phyloP scores from a whole-genome alignment of 148 eudicot species.

The Rhododendron mucronatum region DNA sequence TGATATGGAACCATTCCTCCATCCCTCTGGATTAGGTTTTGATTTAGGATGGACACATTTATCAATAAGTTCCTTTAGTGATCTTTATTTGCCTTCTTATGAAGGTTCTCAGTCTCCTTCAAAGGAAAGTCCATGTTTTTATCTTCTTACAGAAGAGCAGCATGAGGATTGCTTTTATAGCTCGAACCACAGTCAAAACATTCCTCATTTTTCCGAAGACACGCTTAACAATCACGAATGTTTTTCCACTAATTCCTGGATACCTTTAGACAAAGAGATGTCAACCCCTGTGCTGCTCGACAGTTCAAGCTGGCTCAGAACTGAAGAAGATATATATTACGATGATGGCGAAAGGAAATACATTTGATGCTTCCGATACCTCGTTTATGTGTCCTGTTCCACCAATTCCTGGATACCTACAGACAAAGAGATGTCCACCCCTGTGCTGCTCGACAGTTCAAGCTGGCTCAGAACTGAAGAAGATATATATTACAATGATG shows the following conservation, averaged over 20 bases:
- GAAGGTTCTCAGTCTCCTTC: slow-evolving; percentile 15
- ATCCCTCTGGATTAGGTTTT: slow-evolving; percentile 16
- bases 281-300: slow-evolving; percentile 17
- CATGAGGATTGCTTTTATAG: slow-evolving; percentile 9
- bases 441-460: slow-evolving; percentile 23
- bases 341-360: slow-evolving; percentile 9
- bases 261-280: slow-evolving; percentile 9
- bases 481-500: slow-evolving; percentile 5
- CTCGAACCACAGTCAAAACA: slow-evolving; percentile 9
- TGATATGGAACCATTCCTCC: slow-evolving; percentile 22
- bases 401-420: slow-evolving; percentile 7
- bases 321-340: slow-evolving; percentile 4
- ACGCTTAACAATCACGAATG: not conserved
- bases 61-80: slow-evolving; percentile 13
- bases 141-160: slow-evolving; percentile 13
- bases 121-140: not conserved
- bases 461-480: slow-evolving; percentile 16
- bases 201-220: slow-evolving; percentile 7
- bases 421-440: slow-evolving; percentile 5
- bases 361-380: not conserved
- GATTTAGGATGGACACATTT: slow-evolving; percentile 25
- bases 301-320: slow-evolving; percentile 19
- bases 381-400: not conserved
- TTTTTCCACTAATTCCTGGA: slow-evolving; percentile 11
- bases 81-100: slow-evolving; percentile 12